Conservation (phyloP, 78 protist species). For the Diacronema lutheri region DNA sequence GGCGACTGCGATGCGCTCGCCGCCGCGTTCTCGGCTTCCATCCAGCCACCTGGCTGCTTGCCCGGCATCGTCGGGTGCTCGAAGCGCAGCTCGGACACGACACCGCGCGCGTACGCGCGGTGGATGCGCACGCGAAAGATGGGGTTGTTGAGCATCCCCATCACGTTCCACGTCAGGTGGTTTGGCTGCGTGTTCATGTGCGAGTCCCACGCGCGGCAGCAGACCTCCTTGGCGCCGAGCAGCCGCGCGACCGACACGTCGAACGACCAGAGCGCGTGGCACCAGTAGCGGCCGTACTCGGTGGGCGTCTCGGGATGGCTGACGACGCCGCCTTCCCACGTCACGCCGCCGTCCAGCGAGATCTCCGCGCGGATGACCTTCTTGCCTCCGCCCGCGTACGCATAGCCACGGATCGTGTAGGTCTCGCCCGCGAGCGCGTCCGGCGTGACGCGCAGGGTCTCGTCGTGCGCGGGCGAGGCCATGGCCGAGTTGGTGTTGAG, state of each 20-base stretch:
- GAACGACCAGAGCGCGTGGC: conserved; percentile 18
- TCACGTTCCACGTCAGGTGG: conserved; percentile 36
- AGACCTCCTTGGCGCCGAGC: background rate
- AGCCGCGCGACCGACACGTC: background rate
- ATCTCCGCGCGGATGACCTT: conserved; percentile 33
- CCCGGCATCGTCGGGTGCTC: conserved; percentile 38
- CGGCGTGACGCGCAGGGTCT: background rate
- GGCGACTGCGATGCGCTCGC: too few species aligned
- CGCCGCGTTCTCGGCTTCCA: background rate
- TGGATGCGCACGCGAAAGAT: conserved; percentile 4
- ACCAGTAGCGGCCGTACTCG: conserved; percentile 30
- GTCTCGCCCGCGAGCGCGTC: background rate
- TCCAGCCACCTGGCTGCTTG: conserved; percentile 4
- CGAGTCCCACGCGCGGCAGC: conserved; percentile 38
- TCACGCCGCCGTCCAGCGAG: conserved; percentile 33
- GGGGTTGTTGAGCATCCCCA: conserved; percentile 56
- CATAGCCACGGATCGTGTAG: conserved; percentile 11
- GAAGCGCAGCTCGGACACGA: background rate
- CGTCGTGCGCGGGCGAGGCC: conserved; percentile 6
- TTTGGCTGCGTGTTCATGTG: conserved; percentile 36
- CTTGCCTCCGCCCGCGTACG: conserved; percentile 37
- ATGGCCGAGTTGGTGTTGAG: conserved; percentile 39
- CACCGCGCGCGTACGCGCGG: background rate
- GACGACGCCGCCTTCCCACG: background rate
- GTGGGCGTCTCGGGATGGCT: background rate